phyloP scores from a whole-genome alignment of 768 basidiomycete species.

The Hygrophorus pudorinus region DNA sequence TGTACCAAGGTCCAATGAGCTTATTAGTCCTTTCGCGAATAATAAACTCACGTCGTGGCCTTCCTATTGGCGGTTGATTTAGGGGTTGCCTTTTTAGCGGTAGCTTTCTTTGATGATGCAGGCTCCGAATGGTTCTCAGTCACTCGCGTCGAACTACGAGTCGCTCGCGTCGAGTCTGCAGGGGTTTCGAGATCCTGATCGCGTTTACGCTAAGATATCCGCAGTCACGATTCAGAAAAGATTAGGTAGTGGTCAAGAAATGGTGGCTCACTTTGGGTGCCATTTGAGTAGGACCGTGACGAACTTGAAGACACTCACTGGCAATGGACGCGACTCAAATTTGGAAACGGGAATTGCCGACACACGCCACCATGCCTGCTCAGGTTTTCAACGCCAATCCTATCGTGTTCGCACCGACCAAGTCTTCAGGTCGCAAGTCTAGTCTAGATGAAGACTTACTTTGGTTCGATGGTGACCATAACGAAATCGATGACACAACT shows the following conservation, averaged over 20 bases:
- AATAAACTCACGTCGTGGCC: background rate
- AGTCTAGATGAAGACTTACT: constrained; percentile 39
- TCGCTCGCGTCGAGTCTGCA: constrained; percentile 30
- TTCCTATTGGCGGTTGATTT: constrained; percentile 2
- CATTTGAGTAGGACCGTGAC: constrained; percentile 16
- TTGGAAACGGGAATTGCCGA: background rate
- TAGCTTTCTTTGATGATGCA: constrained; percentile 17
- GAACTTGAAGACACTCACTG: background rate
- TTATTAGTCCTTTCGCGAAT: background rate
- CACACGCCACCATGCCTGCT: constrained; percentile 1
- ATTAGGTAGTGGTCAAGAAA: background rate
- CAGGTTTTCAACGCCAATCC: constrained; percentile 89
- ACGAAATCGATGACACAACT: constrained; percentile 40
- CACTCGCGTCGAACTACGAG: constrained; percentile 34
- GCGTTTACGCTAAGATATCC: constrained; percentile 45
- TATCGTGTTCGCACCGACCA: constrained; percentile 56
- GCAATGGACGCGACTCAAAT: background rate
- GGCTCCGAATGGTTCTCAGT: constrained; percentile 17
- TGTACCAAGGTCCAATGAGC: background rate
- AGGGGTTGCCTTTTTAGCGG: constrained; percentile 16
- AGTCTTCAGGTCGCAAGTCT: constrained; percentile 32
- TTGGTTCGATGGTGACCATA: constrained; percentile 45
- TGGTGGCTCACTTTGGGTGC: constrained; percentile 24
- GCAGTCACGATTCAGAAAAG: background rate
- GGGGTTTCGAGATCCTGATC: constrained; percentile 9